Evolutionary conservation across 2,329 filamentous ascomycete species (phyloP).

Genomic region (Fusarium mexicanum): DNA sequence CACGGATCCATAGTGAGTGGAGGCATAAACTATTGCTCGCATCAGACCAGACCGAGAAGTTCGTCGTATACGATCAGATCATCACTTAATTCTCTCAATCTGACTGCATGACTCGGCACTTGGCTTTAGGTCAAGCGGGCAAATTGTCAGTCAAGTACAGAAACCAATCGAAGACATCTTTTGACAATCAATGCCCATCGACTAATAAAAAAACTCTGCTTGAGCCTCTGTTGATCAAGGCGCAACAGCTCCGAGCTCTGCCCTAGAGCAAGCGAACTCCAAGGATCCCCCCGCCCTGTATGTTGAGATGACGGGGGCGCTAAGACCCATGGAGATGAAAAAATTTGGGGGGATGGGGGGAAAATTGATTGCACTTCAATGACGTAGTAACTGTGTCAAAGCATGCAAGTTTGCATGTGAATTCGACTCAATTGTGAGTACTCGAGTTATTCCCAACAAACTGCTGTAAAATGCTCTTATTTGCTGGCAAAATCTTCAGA

Average conservation of each 20-base stretch:
- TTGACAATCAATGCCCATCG: not conserved
- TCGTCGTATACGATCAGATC: slow-evolving; percentile 4
- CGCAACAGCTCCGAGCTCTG: slow-evolving; percentile 22
- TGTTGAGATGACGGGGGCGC: slow-evolving; percentile 12
- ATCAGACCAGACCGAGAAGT: not conserved
- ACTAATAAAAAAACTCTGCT: slow-evolving; percentile 1
- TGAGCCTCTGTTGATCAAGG: slow-evolving; percentile 7
- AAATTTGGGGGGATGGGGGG: slow-evolving; percentile 21
- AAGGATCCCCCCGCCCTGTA: slow-evolving; percentile 15
- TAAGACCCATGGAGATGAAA: slow-evolving; percentile 14
- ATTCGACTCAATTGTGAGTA: not conserved
- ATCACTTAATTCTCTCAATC: not conserved
- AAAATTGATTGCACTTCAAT: slow-evolving; percentile 27
- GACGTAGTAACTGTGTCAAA: slow-evolving; percentile 21
- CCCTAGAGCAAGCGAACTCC: slow-evolving; percentile 1
- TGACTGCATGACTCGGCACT: slow-evolving; percentile 10
- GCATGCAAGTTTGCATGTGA: slow-evolving; percentile 7
- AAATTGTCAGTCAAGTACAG: not conserved
- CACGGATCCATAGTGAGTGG: slow-evolving; percentile 14
- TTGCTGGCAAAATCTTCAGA: not conserved
- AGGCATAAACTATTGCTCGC: slow-evolving; percentile 11
- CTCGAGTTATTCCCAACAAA: not conserved
- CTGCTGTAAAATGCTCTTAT: not conserved
- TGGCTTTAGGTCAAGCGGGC: not conserved
- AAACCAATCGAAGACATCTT: not conserved